A percentile compares a stretch with the other conserved stretches of the same genome.
These are phyloP conservation scores for Arabidopsis lyrata DNA, from an alignment of 441 rosid genomes.

Conservation along the genomic window DNA sequence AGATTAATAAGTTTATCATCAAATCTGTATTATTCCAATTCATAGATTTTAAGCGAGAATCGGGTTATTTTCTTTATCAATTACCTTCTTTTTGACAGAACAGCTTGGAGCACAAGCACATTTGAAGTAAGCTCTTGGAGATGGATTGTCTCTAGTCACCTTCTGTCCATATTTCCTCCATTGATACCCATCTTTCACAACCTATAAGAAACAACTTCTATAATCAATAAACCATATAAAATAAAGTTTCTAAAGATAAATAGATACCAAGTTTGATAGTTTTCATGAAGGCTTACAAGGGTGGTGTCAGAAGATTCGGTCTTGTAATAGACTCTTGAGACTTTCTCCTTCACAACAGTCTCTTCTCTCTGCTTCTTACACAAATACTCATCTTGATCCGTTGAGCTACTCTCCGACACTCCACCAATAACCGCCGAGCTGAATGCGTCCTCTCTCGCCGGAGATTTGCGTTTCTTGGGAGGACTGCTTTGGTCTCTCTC, in stretches of 20 bases:
- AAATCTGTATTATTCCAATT: not conserved
- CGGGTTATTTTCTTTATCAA: not conserved
- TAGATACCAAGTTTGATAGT: not conserved
- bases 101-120: slow-evolving; percentile 97
- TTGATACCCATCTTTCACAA: slow-evolving; percentile 97
- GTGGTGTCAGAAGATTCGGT: slow-evolving; percentile 76
- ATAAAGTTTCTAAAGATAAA: not conserved
- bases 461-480: slow-evolving; percentile 83
- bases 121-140: slow-evolving; percentile 97
- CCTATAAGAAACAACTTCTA: slow-evolving; percentile 49
- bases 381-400: slow-evolving; percentile 77
- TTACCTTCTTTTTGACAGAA: slow-evolving; percentile 97
- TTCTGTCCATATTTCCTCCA: slow-evolving; percentile 99
- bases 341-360: slow-evolving; percentile 73
- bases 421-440: slow-evolving; percentile 47
- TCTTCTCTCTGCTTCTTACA: slow-evolving; percentile 72
- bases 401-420: slow-evolving; percentile 86
- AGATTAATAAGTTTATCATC: slow-evolving; percentile 9
- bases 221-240: slow-evolving; percentile 24
- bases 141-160: slow-evolving; percentile 97
- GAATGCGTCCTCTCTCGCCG: slow-evolving; percentile 50
- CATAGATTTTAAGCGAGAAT: not conserved
- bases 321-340: slow-evolving; percentile 62
- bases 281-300: slow-evolving; percentile 61
- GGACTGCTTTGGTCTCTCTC: slow-evolving; percentile 49